Conservation (phyloP, 148 eudicot species). For the Arbutus unedo region DNA sequence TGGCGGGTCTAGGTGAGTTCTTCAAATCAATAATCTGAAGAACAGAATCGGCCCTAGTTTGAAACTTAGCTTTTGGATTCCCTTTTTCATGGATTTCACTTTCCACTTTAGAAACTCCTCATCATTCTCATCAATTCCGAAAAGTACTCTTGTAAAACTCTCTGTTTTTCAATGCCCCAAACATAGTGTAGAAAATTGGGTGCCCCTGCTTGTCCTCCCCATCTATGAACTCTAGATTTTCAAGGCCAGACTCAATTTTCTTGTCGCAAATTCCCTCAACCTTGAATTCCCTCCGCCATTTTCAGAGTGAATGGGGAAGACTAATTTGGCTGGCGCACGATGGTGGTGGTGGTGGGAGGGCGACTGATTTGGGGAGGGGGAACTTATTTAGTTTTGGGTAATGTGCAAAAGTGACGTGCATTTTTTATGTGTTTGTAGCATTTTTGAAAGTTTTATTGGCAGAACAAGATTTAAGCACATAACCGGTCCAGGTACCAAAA, state of each 20-base stretch:
- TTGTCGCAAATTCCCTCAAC: slow-evolving; percentile 40
- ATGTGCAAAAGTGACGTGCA: no score
- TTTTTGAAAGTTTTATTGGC: no score
- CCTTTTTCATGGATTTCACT: slow-evolving; percentile 58
- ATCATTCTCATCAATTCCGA: slow-evolving; percentile 32
- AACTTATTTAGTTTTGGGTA: no score
- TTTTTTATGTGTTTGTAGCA: no score
- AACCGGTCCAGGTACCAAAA: no score
- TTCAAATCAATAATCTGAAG: slow-evolving; percentile 69
- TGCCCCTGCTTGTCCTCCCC: slow-evolving; percentile 62
- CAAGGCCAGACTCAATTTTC: slow-evolving; percentile 26
- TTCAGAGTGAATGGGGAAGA: no score
- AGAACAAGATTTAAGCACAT: no score
- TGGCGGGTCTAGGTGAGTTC: slow-evolving; percentile 43
- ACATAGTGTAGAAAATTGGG: slow-evolving; percentile 50
- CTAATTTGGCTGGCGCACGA: no score
- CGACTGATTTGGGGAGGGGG: no score
- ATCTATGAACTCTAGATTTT: slow-evolving; percentile 28
- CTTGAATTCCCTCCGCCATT: slow-evolving; percentile 52
- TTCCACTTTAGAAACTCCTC: slow-evolving; percentile 67
- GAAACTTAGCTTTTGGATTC: slow-evolving; percentile 47
- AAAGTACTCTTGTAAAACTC: slow-evolving; percentile 31
- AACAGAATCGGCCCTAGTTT: slow-evolving; percentile 43
- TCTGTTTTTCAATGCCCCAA: slow-evolving; percentile 44
- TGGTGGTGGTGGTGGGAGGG: no score